Evolutionary conservation across 2,329 filamentous ascomycete species (phyloP).

Genomic region (Xylariaceae sp.): DNA sequence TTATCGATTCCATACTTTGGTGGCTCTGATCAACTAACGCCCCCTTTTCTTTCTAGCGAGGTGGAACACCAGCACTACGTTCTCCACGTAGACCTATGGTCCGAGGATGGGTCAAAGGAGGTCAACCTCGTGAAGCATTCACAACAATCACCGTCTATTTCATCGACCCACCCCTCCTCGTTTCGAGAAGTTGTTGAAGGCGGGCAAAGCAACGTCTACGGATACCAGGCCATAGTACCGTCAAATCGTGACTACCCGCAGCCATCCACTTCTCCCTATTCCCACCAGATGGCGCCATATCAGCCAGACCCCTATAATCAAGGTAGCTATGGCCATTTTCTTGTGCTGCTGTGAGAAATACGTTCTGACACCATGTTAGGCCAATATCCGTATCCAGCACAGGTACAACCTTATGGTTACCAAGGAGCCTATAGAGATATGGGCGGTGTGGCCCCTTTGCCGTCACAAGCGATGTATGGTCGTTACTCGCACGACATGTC

Average conservation of each 20-base stretch:
- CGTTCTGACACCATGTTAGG: conserved; percentile 15
- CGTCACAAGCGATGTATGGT: conserved; percentile 31
- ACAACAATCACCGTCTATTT: conserved; percentile 69
- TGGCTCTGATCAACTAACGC: conserved; percentile 6
- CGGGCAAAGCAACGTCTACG: conserved; percentile 25
- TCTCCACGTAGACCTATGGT: conserved; percentile 61
- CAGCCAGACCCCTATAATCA: conserved; percentile 29
- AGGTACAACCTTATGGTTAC: conserved; percentile 29
- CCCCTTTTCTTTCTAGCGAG: conserved; percentile 16
- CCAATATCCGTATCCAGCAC: conserved; percentile 29
- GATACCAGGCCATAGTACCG: conserved; percentile 30
- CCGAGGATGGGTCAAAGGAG: conserved; percentile 58
- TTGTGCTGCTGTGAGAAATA: background rate
- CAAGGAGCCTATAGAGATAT: conserved; percentile 29
- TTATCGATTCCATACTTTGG: background rate
- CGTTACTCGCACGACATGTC: conserved; percentile 36
- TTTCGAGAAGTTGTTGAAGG: conserved; percentile 44
- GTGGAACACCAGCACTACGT: conserved; percentile 32
- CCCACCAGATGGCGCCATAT: conserved; percentile 28
- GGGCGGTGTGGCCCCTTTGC: conserved; percentile 25
- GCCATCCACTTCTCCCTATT: conserved; percentile 24
- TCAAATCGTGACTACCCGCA: conserved; percentile 29
- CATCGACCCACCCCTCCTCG: conserved; percentile 71
- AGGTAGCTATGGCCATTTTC: conserved; percentile 18
- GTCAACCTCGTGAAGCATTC: conserved; percentile 61